Base-by-base conservation (phyloP, 495 filamentous ascomycete species). In the Xylaria palmicola region DNA sequence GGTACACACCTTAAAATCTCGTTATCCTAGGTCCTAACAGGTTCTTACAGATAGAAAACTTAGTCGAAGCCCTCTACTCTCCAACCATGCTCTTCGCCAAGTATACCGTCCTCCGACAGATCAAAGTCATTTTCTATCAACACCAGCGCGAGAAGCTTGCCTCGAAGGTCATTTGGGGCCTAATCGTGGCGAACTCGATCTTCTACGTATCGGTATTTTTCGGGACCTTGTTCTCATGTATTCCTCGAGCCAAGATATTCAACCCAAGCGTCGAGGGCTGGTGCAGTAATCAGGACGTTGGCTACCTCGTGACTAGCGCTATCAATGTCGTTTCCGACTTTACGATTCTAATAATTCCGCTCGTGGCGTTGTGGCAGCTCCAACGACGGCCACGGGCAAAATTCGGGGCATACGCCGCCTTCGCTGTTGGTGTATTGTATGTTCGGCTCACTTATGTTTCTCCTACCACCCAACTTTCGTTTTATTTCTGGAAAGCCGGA, bases 231-330 rank as follows among this genome's bases (percentile, higher is more conserved):
- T 51, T 60, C 2, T 36, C 65, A 3, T 67, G 65, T 24, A 36
- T 67, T 8, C 62, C 64, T 0, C 65, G 64, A 49, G 50, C 59
- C 30, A 66, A 67, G 10, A 64, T 64, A 15, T 37, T 49, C 22
- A 60, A 64, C 20, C 66, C 68, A 6, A 63, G 30, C 6, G 37
- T 63, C 68, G 69, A 34, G 67, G 72, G 58, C 6, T 53, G 59
- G n/a, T 89, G 86, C 65, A 75, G 88, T 56, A 76, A 73, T 62
- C 66, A 66, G 19, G 65, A 74, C 32, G 56, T 69, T 8, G 62
- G 74, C 10, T 72, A 72, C 59, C 81, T 83, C 63, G 65, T 70
- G 15, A 72, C 71, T 1, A 68, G 70, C 19, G 62, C 64, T 39
- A 64, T 77, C 52, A 74, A 76, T 59, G 66, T 78, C 20, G 60